These are phyloP conservation scores for Cladophialophora carrionii DNA, from an alignment of 2,329 filamentous ascomycete species.

Conservation along the genomic window DNA sequence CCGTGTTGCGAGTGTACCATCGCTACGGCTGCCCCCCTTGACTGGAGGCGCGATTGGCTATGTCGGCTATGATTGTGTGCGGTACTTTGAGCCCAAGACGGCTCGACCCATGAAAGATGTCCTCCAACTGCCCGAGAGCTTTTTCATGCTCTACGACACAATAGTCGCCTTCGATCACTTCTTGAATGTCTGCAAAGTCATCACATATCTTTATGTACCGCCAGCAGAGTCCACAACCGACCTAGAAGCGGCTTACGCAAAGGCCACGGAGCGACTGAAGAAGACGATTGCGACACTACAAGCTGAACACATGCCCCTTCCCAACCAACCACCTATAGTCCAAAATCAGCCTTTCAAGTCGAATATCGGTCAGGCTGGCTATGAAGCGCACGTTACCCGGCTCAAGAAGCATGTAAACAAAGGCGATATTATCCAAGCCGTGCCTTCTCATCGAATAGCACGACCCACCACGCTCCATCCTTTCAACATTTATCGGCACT, in stretches of 20 bases:
- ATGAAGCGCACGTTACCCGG: slow-evolving; percentile 82
- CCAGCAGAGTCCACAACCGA: slow-evolving; percentile 51
- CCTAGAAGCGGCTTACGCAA: slow-evolving; percentile 70
- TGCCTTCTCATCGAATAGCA: slow-evolving; percentile 90
- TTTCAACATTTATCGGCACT: slow-evolving; percentile 96
- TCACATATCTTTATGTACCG: slow-evolving; percentile 82
- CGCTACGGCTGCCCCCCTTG: slow-evolving; percentile 78
- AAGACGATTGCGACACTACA: slow-evolving; percentile 72
- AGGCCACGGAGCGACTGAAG: slow-evolving; percentile 66
- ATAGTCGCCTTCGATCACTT: slow-evolving; percentile 94
- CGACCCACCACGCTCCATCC: slow-evolving; percentile 88
- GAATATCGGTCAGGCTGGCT: slow-evolving; percentile 86
- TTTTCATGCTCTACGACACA: slow-evolving; percentile 97
- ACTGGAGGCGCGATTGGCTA: slow-evolving; percentile 94
- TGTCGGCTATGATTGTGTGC: slow-evolving; percentile 95
- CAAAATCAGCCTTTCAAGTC: slow-evolving; percentile 80
- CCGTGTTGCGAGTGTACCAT: slow-evolving; percentile 80
- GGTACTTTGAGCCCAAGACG: slow-evolving; percentile 98
- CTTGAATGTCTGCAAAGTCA: slow-evolving; percentile 87
- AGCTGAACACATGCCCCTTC: slow-evolving; percentile 74
- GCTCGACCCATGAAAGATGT: slow-evolving; percentile 84
- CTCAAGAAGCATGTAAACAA: slow-evolving; percentile 88
- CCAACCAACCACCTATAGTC: slow-evolving; percentile 72
- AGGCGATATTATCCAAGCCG: slow-evolving; percentile 96
- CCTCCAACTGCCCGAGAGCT: slow-evolving; percentile 83